These are phyloP conservation scores for Ceratocystis destructans DNA, from an alignment of 2,329 filamentous ascomycete species.

Conservation along the genomic window DNA sequence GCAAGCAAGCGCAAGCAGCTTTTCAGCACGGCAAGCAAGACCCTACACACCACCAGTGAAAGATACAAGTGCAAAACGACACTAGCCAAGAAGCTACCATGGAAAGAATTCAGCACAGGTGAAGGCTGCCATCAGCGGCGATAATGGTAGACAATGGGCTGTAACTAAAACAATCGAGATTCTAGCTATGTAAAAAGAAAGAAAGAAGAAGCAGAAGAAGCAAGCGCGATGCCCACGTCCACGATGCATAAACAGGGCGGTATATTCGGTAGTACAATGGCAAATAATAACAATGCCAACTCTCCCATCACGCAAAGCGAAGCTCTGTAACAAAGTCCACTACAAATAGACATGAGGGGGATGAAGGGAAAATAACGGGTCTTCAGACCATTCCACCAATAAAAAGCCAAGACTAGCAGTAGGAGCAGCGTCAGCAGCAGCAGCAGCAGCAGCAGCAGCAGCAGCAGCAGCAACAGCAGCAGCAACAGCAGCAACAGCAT, in stretches of 20 bases:
- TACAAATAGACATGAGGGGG: too few species aligned
- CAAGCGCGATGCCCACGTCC: neutral
- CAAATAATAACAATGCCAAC: neutral
- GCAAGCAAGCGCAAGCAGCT: neutral
- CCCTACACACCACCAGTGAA: too few species aligned
- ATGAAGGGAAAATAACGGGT: neutral
- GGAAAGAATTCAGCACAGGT: too few species aligned
- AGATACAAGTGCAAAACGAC: too few species aligned
- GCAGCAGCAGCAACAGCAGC: neutral
- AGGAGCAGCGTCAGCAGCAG: neutral
- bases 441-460: neutral
- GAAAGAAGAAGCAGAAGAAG: neutral
- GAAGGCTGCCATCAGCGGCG: too few species aligned
- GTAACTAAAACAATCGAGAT: too few species aligned
- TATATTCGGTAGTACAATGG: neutral
- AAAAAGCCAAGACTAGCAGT: neutral
- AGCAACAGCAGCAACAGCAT: neutral
- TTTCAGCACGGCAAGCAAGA: neutral
- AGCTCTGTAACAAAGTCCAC: too few species aligned
- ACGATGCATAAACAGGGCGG: neutral
- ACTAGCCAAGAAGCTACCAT: too few species aligned
- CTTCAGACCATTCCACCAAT: neutral
- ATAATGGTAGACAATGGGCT: too few species aligned
- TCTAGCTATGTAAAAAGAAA: neutral
- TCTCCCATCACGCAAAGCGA: too few species aligned